Base-by-base conservation (phyloP, 2,329 filamentous ascomycete species). In the Trichophyton mentagrophytes region DNA sequence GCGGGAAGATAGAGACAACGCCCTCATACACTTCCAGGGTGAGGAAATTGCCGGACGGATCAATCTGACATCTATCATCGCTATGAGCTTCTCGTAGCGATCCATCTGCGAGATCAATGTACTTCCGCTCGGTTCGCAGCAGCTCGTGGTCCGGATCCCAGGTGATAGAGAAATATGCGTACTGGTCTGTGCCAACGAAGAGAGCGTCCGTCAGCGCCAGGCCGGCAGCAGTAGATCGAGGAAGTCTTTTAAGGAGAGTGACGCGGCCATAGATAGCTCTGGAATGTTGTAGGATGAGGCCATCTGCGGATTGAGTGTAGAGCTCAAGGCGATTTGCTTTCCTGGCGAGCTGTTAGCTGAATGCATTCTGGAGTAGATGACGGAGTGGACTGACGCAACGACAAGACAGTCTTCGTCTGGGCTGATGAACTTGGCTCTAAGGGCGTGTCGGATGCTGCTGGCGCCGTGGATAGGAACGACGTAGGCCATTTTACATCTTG, bases 391-490 rank as follows among this genome's bases (percentile, higher is more conserved):
- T 76, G 81, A 96, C 91, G 90, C 90, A 69, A 96, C 80, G 59
- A 96, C 84, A 64, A 99, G 79, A 67, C 89, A 90, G 68, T 95
- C 88, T 63, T 90, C 84, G 58, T 88, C 83, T 3, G 83, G 77
- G 49, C 83, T 81, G 58, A 95, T 78, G 67, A 97, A 86, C 67
- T 84, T 85, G 63, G 92, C 81, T 70, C 87, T 89, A 66, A 97
- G 74, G 13, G 91, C 92, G 81, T 96, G 88, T 60, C 91, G 85
- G 65, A 96, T 85, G 77, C 90, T 95, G 72, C 89, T 96, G 25
- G 93, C 88, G 68, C 86, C 83, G 74, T 99, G 93, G 61, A 99
- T 93, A 44, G 93, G 91, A 64, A 90, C 90, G 69, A 99, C 79
- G 73, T 97, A 99, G 59, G 93, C 88, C 93, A 99, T 99, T 44